Percentiles rank a stretch among this genome's conserved stretches.
These are phyloP conservation scores for Fraxinus americana DNA, from an alignment of 257 asterid genomes.

Conservation along the genomic window DNA sequence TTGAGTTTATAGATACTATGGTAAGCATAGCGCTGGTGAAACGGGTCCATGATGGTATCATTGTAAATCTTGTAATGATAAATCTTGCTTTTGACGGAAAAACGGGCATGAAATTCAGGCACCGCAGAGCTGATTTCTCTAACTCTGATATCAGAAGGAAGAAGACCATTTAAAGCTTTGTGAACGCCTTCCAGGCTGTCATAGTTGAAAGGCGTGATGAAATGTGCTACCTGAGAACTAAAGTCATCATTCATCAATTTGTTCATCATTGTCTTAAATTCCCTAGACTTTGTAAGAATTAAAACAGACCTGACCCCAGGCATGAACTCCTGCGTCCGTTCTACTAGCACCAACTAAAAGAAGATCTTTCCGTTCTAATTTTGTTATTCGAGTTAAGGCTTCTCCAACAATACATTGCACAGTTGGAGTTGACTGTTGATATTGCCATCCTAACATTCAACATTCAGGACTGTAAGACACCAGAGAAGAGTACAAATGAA, in stretches of 20 bases:
- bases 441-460: constrained; percentile 77
- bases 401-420: constrained; percentile 72
- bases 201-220: constrained; percentile 73
- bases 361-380: constrained; percentile 69
- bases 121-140: constrained; percentile 73
- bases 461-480: constrained; percentile 9
- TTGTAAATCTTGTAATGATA: constrained; percentile 73
- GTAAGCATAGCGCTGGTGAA: constrained; percentile 69
- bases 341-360: constrained; percentile 78
- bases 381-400: constrained; percentile 60
- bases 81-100: constrained; percentile 79
- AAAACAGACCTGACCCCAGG: constrained; percentile 85
- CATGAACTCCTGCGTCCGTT: constrained; percentile 98
- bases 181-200: constrained; percentile 67
- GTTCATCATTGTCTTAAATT: constrained; percentile 9
- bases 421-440: constrained; percentile 79
- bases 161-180: constrained; percentile 75
- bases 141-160: constrained; percentile 76
- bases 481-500: neutral
- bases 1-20: constrained; percentile 72
- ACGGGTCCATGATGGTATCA: constrained; percentile 83
- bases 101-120: constrained; percentile 89
- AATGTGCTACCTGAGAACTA: constrained; percentile 77
- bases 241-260: constrained; percentile 24
- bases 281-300: constrained; percentile 2